Percentiles rank a stretch among this genome's conserved stretches.
Conservation (phyloP, 805 yeast species). For the Millerago galiae region DNA sequence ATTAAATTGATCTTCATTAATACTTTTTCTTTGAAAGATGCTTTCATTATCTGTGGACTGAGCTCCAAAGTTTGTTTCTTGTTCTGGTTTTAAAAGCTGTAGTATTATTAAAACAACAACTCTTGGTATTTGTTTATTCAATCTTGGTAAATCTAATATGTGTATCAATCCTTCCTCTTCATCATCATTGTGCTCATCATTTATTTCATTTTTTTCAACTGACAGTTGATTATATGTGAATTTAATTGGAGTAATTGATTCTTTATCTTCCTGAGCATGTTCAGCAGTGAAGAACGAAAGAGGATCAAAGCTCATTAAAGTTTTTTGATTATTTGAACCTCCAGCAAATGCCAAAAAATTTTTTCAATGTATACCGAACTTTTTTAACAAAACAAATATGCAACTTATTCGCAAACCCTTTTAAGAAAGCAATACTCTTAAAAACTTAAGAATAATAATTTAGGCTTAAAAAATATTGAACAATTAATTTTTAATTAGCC, state of each 20-base stretch:
- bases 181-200: conserved; percentile 4
- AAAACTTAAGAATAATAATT: no score
- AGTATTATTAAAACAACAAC: conserved; percentile 39
- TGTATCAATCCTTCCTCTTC: conserved; percentile 34
- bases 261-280: not conserved
- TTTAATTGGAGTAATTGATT: not conserved
- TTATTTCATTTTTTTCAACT: not conserved
- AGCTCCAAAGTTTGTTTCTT: conserved; percentile 44
- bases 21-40: conserved; percentile 23
- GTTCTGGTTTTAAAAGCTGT: conserved; percentile 41
- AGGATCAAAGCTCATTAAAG: conserved; percentile 27
- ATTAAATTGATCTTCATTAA: conserved; percentile 25
- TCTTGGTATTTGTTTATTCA: conserved; percentile 41
- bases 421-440: no score
- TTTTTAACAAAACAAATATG: no score
- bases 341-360: no score
- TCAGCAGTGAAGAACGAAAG: conserved; percentile 28
- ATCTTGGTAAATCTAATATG: conserved; percentile 51
- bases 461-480: no score
- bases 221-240: not conserved
- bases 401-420: no score
- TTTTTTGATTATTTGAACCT: no score
- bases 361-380: no score
- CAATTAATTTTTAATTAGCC: no score
- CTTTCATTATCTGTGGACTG: conserved; percentile 9